Evolutionary conservation across 768 basidiomycete genomes (phyloP).

Genomic region (Lactarius indigo): DNA sequence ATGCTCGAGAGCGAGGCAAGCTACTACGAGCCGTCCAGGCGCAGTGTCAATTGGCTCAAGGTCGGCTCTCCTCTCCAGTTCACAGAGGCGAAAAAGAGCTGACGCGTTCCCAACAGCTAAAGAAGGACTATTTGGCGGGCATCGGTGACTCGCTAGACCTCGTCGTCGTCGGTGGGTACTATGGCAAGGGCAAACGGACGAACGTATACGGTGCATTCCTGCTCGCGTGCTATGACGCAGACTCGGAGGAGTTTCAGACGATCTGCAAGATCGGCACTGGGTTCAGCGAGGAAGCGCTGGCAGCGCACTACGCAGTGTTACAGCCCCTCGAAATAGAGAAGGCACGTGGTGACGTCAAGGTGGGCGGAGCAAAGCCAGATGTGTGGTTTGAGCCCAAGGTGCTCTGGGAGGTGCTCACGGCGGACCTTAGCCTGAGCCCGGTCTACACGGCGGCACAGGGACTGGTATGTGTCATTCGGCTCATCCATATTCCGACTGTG

Average conservation of each 20-base stretch:
- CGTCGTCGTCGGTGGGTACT: slow-evolving; percentile 96
- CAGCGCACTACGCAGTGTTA: slow-evolving; percentile 74
- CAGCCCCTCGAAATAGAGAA: slow-evolving; percentile 71
- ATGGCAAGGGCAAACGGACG: slow-evolving; percentile 97
- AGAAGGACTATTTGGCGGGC: slow-evolving; percentile 97
- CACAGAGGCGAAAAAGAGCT: background rate
- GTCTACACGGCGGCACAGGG: slow-evolving; percentile 95
- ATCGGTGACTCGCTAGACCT: slow-evolving; percentile 97
- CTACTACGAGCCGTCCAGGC: slow-evolving; percentile 91
- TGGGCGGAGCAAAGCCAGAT: slow-evolving; percentile 93
- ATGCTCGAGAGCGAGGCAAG: slow-evolving; percentile 92
- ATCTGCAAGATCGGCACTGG: slow-evolving; percentile 99
- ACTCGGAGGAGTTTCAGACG: slow-evolving; percentile 92
- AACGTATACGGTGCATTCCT: slow-evolving; percentile 98
- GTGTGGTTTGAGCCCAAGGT: slow-evolving; percentile 97
- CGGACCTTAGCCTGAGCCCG: slow-evolving; percentile 94
- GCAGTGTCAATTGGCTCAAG: slow-evolving; percentile 98
- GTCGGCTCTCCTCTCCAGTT: slow-evolving; percentile 38
- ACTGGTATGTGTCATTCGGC: slow-evolving; percentile 48
- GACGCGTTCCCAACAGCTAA: slow-evolving; percentile 57
- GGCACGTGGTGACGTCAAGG: slow-evolving; percentile 77
- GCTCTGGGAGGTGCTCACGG: slow-evolving; percentile 98
- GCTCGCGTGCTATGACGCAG: slow-evolving; percentile 93
- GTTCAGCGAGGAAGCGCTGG: slow-evolving; percentile 88
- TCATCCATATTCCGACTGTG: slow-evolving; percentile 4